Conservation (phyloP, 345 rosid species). For the Aquilaria malaccensis region DNA sequence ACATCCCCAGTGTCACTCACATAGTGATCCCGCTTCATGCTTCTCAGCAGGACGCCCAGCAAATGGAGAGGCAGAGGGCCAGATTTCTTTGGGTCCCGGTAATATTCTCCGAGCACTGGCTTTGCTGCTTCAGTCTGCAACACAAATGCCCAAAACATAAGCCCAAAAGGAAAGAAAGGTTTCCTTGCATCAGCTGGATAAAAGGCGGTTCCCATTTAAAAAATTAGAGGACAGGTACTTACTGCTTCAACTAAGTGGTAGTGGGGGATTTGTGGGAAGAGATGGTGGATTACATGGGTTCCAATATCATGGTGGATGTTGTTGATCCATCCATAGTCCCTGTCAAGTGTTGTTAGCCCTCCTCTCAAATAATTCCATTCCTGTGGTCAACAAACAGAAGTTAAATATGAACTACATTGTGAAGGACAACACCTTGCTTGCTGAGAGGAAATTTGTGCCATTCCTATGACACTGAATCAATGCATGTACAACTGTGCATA, state of each 20-base stretch:
- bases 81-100: slow-evolving; percentile 71
- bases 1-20: slow-evolving; percentile 71
- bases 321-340: slow-evolving; percentile 82
- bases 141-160: not conserved
- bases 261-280: slow-evolving; percentile 97
- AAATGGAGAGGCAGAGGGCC: slow-evolving; percentile 64
- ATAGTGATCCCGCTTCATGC: slow-evolving; percentile 65
- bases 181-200: not conserved
- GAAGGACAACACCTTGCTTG: not conserved
- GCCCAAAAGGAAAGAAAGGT: not conserved
- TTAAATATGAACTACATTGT: not conserved
- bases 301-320: slow-evolving; percentile 95
- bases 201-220: not conserved
- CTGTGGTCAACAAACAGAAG: slow-evolving; percentile 22
- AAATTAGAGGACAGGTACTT: slow-evolving; percentile 14
- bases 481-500: not conserved
- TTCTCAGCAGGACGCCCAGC: slow-evolving; percentile 35
- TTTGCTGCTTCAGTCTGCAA: slow-evolving; percentile 77
- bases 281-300: slow-evolving; percentile 90
- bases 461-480: not conserved
- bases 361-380: slow-evolving; percentile 96
- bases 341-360: slow-evolving; percentile 84
- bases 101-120: slow-evolving; percentile 77
- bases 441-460: not conserved
- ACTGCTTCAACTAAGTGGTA: slow-evolving; percentile 90